phyloP scores from a whole-genome alignment of 2,329 filamentous ascomycete genomes.

The Ampelomyces quisqualis region DNA sequence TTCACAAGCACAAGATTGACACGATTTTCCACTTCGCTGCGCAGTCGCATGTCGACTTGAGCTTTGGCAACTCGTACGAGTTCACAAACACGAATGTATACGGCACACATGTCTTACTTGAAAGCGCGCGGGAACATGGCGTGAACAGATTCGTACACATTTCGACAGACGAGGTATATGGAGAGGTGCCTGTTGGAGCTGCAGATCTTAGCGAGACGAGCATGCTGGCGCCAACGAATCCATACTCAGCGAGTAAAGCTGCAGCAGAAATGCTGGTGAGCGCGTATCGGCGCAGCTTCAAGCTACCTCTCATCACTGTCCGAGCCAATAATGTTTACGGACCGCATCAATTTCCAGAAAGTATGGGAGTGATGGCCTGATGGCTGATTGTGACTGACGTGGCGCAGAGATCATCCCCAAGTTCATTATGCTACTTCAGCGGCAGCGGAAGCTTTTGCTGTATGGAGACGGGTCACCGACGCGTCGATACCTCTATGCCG shows the following conservation, averaged over 20 bases:
- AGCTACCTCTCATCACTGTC: slow-evolving; percentile 76
- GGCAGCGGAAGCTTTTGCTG: slow-evolving; percentile 66
- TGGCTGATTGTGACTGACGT: slow-evolving; percentile 10
- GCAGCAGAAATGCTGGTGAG: slow-evolving; percentile 84
- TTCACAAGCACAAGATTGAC: slow-evolving; percentile 71
- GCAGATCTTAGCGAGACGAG: slow-evolving; percentile 72
- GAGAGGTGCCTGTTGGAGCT: slow-evolving; percentile 71
- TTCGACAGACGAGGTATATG: slow-evolving; percentile 83
- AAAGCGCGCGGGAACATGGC: slow-evolving; percentile 70
- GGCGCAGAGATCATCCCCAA: slow-evolving; percentile 78
- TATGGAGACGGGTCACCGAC: slow-evolving; percentile 76
- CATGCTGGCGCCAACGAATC: slow-evolving; percentile 76
- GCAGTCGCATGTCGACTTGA: slow-evolving; percentile 81
- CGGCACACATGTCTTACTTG: slow-evolving; percentile 78
- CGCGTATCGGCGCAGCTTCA: slow-evolving; percentile 82
- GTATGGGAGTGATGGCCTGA: slow-evolving; percentile 51
- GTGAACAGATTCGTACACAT: slow-evolving; percentile 77
- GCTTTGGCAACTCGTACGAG: slow-evolving; percentile 78
- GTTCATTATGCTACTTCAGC: slow-evolving; percentile 71
- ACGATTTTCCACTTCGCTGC: slow-evolving; percentile 83
- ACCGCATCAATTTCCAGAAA: slow-evolving; percentile 80
- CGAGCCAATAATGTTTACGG: slow-evolving; percentile 85
- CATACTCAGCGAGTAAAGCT: slow-evolving; percentile 78
- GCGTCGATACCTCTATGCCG: slow-evolving; percentile 74
- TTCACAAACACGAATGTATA: slow-evolving; percentile 82